A percentile compares a stretch with the other conserved stretches of the same genome.
Conservation (phyloP, 352 stramenopile species). For the Globisporangium cylindrosporum region DNA sequence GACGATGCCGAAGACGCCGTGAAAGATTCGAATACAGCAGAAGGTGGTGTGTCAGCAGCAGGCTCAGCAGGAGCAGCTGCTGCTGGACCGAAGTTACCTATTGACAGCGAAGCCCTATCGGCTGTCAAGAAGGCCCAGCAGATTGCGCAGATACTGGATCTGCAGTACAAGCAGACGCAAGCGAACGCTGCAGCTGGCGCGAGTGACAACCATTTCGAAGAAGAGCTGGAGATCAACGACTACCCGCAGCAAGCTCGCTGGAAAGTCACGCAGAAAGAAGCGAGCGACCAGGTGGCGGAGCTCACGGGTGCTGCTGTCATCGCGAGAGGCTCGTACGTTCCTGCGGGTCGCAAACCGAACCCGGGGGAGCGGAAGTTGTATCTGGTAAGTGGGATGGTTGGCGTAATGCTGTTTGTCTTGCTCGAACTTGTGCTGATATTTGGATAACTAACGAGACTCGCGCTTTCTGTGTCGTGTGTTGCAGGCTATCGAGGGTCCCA, state of each 20-base stretch:
- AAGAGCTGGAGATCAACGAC: conserved; percentile 95
- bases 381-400: conserved; percentile 50
- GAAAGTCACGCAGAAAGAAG: conserved; percentile 87
- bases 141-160: conserved; percentile 81
- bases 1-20: conserved; percentile 45
- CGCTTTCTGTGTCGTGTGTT: not conserved
- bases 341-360: conserved; percentile 81
- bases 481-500: conserved; percentile 78
- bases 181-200: conserved; percentile 25
- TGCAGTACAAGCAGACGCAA: conserved; percentile 67
- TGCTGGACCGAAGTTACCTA: conserved; percentile 10
- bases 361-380: conserved; percentile 87
- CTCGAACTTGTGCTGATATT: not conserved
- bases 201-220: conserved; percentile 71
- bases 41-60: conserved; percentile 3
- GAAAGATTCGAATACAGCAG: conserved; percentile 19
- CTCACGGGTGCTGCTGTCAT: conserved; percentile 88
- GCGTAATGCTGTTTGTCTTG: not conserved
- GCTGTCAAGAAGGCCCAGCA: conserved; percentile 82
- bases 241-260: conserved; percentile 90
- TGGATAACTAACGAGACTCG: not conserved
- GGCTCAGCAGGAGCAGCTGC: conserved; percentile 2
- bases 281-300: conserved; percentile 83
- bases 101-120: conserved; percentile 62
- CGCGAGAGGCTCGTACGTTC: conserved; percentile 84